These are phyloP conservation scores for Tetrahymena elliotti DNA, from an alignment of 73 alveolate species.

Conservation along the genomic window DNA sequence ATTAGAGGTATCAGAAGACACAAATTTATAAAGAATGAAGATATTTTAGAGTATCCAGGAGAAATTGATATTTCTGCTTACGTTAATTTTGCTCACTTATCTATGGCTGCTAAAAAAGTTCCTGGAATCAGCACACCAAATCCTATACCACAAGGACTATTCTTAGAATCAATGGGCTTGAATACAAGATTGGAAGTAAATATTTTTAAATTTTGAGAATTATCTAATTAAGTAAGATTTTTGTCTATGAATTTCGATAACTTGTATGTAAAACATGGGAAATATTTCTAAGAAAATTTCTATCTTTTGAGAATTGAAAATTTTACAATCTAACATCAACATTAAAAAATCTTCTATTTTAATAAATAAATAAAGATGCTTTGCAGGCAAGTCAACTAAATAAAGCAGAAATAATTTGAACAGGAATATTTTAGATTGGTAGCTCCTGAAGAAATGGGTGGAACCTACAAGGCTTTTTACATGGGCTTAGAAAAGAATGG, in stretches of 20 bases:
- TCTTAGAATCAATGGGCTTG: constrained; percentile 79
- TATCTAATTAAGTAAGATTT: background rate
- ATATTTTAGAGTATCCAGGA: constrained; percentile 65
- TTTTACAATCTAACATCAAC: background rate
- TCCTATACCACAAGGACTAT: constrained; percentile 69
- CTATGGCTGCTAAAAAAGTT: constrained; percentile 36
- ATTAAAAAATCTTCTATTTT: background rate
- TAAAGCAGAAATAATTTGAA: constrained; percentile 25
- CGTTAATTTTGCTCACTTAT: constrained; percentile 68
- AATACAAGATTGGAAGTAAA: constrained; percentile 47
- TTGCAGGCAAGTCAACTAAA: constrained; percentile 18
- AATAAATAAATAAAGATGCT: constrained; percentile 7
- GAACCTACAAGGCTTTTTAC: background rate
- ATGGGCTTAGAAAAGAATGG: background rate
- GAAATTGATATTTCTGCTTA: constrained; percentile 73
- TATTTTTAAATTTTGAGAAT: background rate
- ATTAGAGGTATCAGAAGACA: constrained; percentile 70
- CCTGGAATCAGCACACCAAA: constrained; percentile 45
- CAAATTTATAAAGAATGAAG: constrained; percentile 47
- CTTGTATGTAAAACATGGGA: background rate
- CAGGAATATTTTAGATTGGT: constrained; percentile 61
- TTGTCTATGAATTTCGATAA: background rate
- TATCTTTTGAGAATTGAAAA: too few relatives aligned
- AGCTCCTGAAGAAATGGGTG: constrained; percentile 67
- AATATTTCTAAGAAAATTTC: background rate